Evolutionary conservation across 306 rosid genomes (phyloP).

Genomic region (Quercus parvula): DNA sequence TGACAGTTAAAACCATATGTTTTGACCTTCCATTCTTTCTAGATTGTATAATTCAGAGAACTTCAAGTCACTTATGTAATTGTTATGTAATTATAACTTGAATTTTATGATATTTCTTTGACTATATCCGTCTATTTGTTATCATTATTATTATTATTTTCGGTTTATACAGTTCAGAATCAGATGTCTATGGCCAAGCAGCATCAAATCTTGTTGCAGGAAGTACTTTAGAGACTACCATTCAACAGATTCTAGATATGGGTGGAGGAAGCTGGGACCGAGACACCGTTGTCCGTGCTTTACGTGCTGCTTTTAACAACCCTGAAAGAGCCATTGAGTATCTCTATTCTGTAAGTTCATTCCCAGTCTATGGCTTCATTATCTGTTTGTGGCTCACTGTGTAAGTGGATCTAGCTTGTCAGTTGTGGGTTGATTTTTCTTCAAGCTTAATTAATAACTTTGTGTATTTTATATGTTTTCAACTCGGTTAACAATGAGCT

Average conservation of each 20-base stretch:
- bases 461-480: background rate
- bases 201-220: conserved; percentile 71
- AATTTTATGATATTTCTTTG: background rate
- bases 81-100: conserved; percentile 2
- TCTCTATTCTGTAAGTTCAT: conserved; percentile 74
- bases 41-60: background rate
- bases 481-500: background rate
- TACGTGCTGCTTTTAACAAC: conserved; percentile 82
- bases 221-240: conserved; percentile 49
- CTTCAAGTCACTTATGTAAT: background rate
- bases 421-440: background rate
- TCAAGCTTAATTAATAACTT: background rate
- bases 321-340: conserved; percentile 89
- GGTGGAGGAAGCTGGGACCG: conserved; percentile 94
- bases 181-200: conserved; percentile 55
- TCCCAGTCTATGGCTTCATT: background rate
- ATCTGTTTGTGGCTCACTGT: background rate
- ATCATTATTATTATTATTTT: background rate
- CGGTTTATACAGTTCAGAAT: conserved; percentile 42
- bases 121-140: background rate
- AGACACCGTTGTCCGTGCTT: conserved; percentile 71
- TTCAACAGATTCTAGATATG: conserved; percentile 72
- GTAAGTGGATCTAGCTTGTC: background rate
- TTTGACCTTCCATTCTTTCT: background rate
- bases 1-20: background rate